These are phyloP conservation scores for Tricholoma terreum DNA, from an alignment of 768 basidiomycete genomes.

Conservation along the genomic window DNA sequence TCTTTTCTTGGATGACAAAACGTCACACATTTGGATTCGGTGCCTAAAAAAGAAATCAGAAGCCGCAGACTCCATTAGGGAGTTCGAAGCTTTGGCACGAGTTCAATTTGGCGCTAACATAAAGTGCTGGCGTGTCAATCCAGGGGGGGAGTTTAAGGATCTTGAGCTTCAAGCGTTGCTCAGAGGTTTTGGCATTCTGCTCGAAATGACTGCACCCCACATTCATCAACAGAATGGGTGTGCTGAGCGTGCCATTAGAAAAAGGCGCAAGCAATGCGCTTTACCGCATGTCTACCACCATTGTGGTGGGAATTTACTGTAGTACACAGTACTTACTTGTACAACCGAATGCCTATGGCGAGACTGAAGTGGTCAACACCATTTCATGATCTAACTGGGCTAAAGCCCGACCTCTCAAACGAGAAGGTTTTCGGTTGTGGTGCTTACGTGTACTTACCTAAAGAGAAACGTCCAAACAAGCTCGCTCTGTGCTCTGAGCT, in stretches of 20 bases:
- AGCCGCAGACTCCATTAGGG: not conserved
- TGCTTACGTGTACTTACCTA: slow-evolving; percentile 3
- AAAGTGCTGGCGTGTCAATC: not conserved
- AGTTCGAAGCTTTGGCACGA: not conserved
- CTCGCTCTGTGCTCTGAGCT: not conserved
- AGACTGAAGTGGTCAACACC: not conserved
- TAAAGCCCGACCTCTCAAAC: slow-evolving; percentile 1
- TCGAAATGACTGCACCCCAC: not conserved
- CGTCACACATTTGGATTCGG: slow-evolving; percentile 7
- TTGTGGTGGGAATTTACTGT: slow-evolving; percentile 8
- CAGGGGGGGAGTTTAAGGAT: not conserved
- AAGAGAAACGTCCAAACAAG: not conserved
- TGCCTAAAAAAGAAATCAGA: not conserved
- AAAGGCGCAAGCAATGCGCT: not conserved
- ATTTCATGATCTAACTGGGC: not conserved
- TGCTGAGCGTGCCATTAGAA: not conserved
- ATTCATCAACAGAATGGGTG: not conserved
- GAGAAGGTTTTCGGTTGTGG: slow-evolving; percentile 8
- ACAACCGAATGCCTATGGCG: not conserved
- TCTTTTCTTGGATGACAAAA: slow-evolving; percentile 14
- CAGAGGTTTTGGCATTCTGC: not conserved
- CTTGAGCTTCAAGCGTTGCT: not conserved
- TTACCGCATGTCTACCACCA: not conserved
- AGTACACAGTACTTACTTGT: no score
- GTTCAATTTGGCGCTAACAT: not conserved